Evolutionary conservation across 805 yeast genomes (phyloP).

Genomic region (Barnettozyma salicaria): DNA sequence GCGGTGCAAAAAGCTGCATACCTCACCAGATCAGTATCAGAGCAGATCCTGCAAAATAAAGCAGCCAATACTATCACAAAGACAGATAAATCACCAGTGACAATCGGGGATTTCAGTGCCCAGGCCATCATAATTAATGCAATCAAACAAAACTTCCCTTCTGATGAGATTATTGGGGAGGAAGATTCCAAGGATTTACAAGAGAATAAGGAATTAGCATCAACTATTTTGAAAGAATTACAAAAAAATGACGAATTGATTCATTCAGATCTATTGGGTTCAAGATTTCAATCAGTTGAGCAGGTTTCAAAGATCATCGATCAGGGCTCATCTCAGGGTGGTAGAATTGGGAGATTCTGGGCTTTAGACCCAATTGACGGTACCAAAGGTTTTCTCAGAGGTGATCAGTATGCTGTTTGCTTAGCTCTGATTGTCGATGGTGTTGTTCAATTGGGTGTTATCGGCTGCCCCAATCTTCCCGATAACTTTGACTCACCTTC

Average conservation of each 20-base stretch:
- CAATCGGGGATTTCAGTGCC: constrained; percentile 93
- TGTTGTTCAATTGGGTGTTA: constrained; percentile 78
- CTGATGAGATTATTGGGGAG: constrained; percentile 88
- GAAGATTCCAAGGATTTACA: constrained; percentile 74
- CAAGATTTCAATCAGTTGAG: constrained; percentile 37
- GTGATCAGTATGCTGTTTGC: constrained; percentile 96
- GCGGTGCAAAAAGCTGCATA: constrained; percentile 87
- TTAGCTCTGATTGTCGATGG: constrained; percentile 85
- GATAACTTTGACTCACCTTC: constrained; percentile 28
- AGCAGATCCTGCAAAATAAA: constrained; percentile 42
- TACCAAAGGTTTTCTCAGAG: constrained; percentile 91
- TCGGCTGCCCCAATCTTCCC: constrained; percentile 92
- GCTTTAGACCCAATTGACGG: constrained; percentile 98
- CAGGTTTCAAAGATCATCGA: constrained; percentile 65
- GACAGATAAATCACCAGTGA: constrained; percentile 89
- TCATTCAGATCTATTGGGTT: constrained; percentile 25
- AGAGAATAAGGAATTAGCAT: constrained; percentile 41
- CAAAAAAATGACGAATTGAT: constrained; percentile 45
- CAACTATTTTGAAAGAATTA: constrained; percentile 56
- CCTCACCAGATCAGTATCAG: constrained; percentile 61
- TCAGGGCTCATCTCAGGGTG: constrained; percentile 75
- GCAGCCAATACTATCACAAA: constrained; percentile 62
- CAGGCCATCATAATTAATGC: constrained; percentile 91
- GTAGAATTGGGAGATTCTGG: constrained; percentile 81
- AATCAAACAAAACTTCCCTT: constrained; percentile 69